These are phyloP conservation scores for Citrus sp. DNA, from an alignment of 345 rosid genomes.

Conservation along the genomic window DNA sequence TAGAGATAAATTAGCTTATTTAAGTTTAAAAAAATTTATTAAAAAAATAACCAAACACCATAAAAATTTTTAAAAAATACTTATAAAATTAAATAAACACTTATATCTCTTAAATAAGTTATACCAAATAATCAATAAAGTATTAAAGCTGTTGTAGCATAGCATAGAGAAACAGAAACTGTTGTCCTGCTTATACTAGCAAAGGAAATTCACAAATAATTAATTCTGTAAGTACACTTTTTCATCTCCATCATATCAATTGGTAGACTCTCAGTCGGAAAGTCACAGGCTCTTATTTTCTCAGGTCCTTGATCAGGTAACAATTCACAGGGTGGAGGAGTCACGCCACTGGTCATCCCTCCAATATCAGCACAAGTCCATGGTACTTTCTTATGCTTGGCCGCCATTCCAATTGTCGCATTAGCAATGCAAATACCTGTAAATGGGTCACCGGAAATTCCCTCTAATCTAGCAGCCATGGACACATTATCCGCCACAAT, in stretches of 20 bases:
- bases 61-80: too few relatives aligned
- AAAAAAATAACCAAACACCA: too few relatives aligned
- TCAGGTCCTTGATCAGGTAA: constrained; percentile 46
- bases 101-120: too few relatives aligned
- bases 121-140: neutral
- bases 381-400: constrained; percentile 53
- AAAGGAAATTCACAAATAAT: constrained; percentile 18
- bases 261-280: constrained; percentile 49
- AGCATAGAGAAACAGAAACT: neutral
- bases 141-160: neutral
- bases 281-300: constrained; percentile 48
- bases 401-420: constrained; percentile 54
- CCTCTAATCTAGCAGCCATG: constrained; percentile 64
- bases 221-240: constrained; percentile 43
- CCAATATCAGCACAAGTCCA: constrained; percentile 63
- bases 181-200: neutral
- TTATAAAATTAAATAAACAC: too few relatives aligned
- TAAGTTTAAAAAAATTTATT: too few relatives aligned
- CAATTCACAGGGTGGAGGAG: constrained; percentile 48
- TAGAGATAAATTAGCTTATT: too few relatives aligned
- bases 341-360: constrained; percentile 54
- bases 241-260: constrained; percentile 63
- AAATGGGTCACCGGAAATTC: constrained; percentile 56
- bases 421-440: constrained; percentile 71
- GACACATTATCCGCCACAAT: constrained; percentile 63